phyloP scores from a whole-genome alignment of 176 grass and related monocot genomes.

The Secale cereale region DNA sequence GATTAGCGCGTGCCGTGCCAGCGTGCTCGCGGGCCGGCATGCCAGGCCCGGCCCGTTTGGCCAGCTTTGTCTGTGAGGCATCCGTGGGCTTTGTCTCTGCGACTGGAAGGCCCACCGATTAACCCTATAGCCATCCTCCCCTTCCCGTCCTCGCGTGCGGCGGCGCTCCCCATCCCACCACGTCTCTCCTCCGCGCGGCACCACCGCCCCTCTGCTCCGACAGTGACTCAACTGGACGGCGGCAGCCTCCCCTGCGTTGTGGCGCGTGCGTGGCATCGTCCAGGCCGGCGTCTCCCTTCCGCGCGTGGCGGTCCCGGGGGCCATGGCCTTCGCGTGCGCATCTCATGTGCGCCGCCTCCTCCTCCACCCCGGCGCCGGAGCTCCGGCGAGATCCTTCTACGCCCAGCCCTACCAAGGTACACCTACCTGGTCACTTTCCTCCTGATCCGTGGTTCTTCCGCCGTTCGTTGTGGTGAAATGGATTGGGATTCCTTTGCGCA shows the following conservation, averaged over 20 bases:
- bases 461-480: conserved; percentile 18
- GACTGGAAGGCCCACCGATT: no score
- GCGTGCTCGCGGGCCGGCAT: no score
- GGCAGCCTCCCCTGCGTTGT: not conserved
- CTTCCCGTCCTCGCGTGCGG: no score
- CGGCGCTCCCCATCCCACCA: no score
- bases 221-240: no score
- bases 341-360: conserved; percentile 43
- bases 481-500: conserved; percentile 12
- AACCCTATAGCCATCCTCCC: no score
- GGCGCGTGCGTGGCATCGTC: not conserved
- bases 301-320: not conserved
- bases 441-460: not conserved
- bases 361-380: conserved; percentile 26
- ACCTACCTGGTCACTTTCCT: not conserved
- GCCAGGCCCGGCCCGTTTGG: no score
- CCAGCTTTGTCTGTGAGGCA: no score
- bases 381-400: conserved; percentile 35
- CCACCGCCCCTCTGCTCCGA: no score
- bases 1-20: no score
- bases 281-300: not conserved
- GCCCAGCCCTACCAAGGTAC: conserved; percentile 49
- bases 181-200: no score
- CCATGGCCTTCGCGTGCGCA: conserved; percentile 28
- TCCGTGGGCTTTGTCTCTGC: no score